These are phyloP conservation scores for Buddleja alternifolia DNA, from an alignment of 257 asterid species.

Conservation along the genomic window DNA sequence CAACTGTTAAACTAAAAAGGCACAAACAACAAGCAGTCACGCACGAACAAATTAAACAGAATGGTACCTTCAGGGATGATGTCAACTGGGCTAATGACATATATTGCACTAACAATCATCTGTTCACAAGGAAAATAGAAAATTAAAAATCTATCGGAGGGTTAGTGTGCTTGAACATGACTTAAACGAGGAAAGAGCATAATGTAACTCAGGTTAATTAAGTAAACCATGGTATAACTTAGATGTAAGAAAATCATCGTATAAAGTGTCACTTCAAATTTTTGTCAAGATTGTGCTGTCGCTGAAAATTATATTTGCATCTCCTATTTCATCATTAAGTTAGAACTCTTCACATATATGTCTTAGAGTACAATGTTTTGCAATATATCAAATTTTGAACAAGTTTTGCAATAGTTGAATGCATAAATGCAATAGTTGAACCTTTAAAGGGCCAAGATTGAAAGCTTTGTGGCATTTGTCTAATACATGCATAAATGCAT, in stretches of 20 bases:
- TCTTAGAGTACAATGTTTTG: too few relatives aligned
- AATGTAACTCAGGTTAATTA: not conserved
- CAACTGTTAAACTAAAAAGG: not conserved
- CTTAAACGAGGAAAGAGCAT: not conserved
- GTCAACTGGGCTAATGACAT: constrained; percentile 32
- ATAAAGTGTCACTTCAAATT: too few relatives aligned
- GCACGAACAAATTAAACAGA: not conserved
- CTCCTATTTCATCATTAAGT: too few relatives aligned
- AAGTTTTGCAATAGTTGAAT: too few relatives aligned
- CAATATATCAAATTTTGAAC: too few relatives aligned
- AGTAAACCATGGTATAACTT: too few relatives aligned
- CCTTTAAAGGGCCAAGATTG: not conserved
- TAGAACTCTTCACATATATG: too few relatives aligned
- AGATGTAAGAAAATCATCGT: too few relatives aligned
- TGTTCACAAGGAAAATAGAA: not conserved
- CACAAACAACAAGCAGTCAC: not conserved
- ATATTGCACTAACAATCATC: constrained; percentile 24
- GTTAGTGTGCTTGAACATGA: not conserved
- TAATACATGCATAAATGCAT: not conserved
- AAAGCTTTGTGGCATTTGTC: not conserved
- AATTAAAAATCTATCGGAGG: not conserved
- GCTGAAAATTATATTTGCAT: too few relatives aligned
- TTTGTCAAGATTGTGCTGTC: too few relatives aligned
- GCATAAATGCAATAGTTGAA: not conserved
- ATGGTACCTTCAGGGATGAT: constrained; percentile 29